Evolutionary conservation across 768 basidiomycete genomes (phyloP), one percentile per base, ranked within the genome.

Genomic region (Nidula microcarpa): DNA sequence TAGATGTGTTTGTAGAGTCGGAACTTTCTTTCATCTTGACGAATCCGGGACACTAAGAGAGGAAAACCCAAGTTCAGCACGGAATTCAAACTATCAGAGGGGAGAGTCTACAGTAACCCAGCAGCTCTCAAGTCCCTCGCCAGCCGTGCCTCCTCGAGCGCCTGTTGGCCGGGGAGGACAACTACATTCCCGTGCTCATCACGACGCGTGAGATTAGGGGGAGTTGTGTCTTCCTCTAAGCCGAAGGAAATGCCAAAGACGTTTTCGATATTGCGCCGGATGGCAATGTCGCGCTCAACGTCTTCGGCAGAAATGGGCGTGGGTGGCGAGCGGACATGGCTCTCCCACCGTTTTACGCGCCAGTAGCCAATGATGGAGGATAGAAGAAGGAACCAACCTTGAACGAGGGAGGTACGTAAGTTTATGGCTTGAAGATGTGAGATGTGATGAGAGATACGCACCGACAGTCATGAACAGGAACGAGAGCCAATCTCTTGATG

Each of bases 381-480:
- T 34, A 97, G 75, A 33, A 98, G 75, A 18, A 98, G 75, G 77
- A 96, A 94, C 94, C 94, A 97, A 10, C 93, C 87, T 89, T 53
- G 33, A 37, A 47, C 41, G 33, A 39, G 57, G 37, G n/a, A 56
- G 17, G 41, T 47, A 41, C 44, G 35, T 45, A 14, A 55, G 37
- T 16, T 30, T 32, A 52, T 50, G 16, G 23, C 23, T 23, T 23
- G 23, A 23, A 23, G 23, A 23, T 23, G 23, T 23, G 23, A 23
- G 23, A 23, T 23, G 23, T 23, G 14, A 54, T 41, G 16, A 47
- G 23, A 9, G 14, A 43, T 23, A 60, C 75, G 50, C 47, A 87
- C 87, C 95, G 44, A 94, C 60, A 1, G 88, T 91, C 89, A 98
- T 96, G 64, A 98, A 79, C 51, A 95, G 68, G 72, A 97, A 94